Percentiles rank a stretch among this genome's conserved stretches.
These are phyloP conservation scores for Dalbergia oliveri DNA, from an alignment of 306 rosid genomes.

Conservation along the genomic window DNA sequence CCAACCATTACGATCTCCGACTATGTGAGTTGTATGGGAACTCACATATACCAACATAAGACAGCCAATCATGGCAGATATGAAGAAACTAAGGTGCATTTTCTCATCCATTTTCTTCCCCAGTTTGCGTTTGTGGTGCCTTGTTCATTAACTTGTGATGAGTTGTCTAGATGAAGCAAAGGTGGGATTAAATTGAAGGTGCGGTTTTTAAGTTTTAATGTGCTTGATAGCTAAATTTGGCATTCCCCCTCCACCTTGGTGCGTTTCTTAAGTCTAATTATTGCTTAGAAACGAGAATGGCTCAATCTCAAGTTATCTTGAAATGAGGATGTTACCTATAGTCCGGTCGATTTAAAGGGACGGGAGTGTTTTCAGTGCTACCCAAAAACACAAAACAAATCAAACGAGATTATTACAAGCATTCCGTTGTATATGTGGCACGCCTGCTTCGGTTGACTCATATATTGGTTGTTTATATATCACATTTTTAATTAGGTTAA, in stretches of 20 bases:
- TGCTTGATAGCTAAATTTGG: constrained; percentile 5
- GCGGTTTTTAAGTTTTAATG: not conserved
- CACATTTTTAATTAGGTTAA: no score
- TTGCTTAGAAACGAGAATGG: constrained; percentile 26
- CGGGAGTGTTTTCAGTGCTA: constrained; percentile 41
- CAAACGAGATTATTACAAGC: not conserved
- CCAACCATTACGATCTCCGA: constrained; percentile 82
- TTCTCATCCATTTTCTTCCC: constrained; percentile 50
- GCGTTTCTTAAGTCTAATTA: constrained; percentile 39
- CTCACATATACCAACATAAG: constrained; percentile 43
- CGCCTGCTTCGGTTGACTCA: not conserved
- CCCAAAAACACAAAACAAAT: not conserved
- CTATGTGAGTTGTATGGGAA: constrained; percentile 59
- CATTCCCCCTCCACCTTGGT: constrained; percentile 9
- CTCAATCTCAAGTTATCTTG: not conserved
- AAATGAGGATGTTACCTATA: constrained; percentile 4
- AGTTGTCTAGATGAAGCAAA: constrained; percentile 36
- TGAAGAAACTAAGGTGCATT: constrained; percentile 42
- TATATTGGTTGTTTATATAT: no score
- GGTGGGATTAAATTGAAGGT: constrained; percentile 8
- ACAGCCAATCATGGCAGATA: constrained; percentile 43
- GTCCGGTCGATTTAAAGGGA: constrained; percentile 15
- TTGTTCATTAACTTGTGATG: constrained; percentile 24
- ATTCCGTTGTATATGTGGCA: not conserved
- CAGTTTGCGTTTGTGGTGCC: not conserved